Percentiles rank a stretch among this genome's conserved stretches.
Evolutionary conservation across 495 filamentous ascomycete genomes (phyloP).

Genomic region (Aspergillus wentii): DNA sequence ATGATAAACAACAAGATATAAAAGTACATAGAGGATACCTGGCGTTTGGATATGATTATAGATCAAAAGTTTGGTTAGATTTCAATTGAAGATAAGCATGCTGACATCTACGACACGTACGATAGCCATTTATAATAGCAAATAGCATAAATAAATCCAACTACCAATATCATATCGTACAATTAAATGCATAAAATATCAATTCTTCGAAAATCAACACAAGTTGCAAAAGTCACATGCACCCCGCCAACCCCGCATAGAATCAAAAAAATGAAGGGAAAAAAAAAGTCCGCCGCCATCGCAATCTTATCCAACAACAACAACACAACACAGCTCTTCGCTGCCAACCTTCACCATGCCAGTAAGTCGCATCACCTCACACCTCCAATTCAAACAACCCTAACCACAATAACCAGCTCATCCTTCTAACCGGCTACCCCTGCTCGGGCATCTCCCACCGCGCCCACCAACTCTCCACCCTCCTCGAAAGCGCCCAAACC

Average conservation of each 20-base stretch:
- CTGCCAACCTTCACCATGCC: constrained; percentile 27
- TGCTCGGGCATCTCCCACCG: constrained; percentile 90
- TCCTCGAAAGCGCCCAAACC: constrained; percentile 36
- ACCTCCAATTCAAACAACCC: background rate
- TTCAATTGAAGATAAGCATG: too few species aligned
- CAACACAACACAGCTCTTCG: too few species aligned
- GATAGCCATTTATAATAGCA: too few species aligned
- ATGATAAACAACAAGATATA: constrained; percentile 16
- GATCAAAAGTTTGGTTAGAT: background rate
- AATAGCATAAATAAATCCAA: too few species aligned
- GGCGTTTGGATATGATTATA: background rate
- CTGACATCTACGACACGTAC: too few species aligned
- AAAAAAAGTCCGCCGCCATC: constrained; percentile 1
- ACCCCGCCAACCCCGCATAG: constrained; percentile 2
- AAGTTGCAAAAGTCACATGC: constrained; percentile 5
- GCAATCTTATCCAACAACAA: background rate
- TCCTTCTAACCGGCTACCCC: constrained; percentile 88
- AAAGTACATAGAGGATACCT: background rate
- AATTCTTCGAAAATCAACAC: background rate
- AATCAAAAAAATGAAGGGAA: too few species aligned
- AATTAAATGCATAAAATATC: background rate
- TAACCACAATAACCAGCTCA: constrained; percentile 54
- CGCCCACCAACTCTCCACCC: constrained; percentile 65
- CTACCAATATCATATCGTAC: too few species aligned
- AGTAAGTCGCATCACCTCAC: constrained; percentile 11